Evolutionary conservation across 148 eudicot species (phyloP), one percentile per base, ranked within the genome.

Genomic region (Rhododendron williamsianum): DNA sequence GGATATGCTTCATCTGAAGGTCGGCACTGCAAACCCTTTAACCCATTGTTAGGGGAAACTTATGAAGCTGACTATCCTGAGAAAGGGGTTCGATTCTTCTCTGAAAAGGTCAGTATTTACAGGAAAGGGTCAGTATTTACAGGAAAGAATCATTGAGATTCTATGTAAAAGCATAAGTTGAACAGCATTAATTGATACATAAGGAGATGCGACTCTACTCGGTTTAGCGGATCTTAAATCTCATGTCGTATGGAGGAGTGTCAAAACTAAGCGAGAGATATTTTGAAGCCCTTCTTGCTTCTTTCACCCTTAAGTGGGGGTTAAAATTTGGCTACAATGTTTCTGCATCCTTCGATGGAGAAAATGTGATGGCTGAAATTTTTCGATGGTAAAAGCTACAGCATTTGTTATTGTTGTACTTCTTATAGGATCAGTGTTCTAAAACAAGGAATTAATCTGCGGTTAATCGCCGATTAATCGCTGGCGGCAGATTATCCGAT

Each of bases 1-100:
- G 98, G 98, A 79, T 97, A 97, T 91, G 97, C 99, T 78, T 97
- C 99, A 23, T 90, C 95, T n/a, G 98, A 95, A 89, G 99, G 98
- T 46, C 92, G 99, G 81, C 92, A 87, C 49, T 94, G 98, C 89
- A 97, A 97, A 87, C 99, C 99, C 71, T 97, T 97, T 87, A 97
- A 97, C 92, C 99, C 99, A 82, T 88, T 97, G 89, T 87, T 97
- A 79, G 99, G 99, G 82, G 99, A 97, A 88, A 97, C 99, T 71
- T 97, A 94, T 86, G 99, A 97, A 90, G 99, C 98, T 86, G 96
- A 95, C 77, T 97, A 85, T 91, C 98, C 99, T 84, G 99, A 97
- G 48, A 94, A 92, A 85, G 98, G 99, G 83, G 49, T 97, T 82
- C 94, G 95, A 12, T 97, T 97, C 87, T 94, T 94, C 91, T 95